phyloP scores from a whole-genome alignment of 768 basidiomycete species.

The Kondoa malvinella region DNA sequence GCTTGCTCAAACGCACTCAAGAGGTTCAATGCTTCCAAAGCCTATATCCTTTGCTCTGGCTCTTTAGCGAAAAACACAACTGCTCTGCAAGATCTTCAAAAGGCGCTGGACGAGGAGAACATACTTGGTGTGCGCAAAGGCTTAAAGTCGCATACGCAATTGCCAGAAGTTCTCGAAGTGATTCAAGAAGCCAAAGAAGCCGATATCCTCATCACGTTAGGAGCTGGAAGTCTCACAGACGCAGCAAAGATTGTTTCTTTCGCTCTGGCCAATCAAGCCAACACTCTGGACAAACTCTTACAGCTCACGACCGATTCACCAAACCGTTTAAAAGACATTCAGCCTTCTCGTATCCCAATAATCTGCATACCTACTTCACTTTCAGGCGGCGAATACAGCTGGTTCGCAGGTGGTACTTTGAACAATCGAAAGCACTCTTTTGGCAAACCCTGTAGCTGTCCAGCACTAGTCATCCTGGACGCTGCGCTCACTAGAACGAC shows the following conservation, averaged over 20 bases:
- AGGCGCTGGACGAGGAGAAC: not conserved
- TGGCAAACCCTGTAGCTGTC: not conserved
- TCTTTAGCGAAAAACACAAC: not conserved
- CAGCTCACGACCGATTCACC: not conserved
- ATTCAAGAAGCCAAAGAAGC: not conserved
- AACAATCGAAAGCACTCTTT: not conserved
- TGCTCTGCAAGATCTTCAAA: not conserved
- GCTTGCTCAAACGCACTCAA: not conserved
- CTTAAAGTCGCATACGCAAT: not conserved
- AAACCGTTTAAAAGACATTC: not conserved
- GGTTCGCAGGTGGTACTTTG: not conserved
- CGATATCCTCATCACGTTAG: not conserved
- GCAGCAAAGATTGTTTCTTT: not conserved
- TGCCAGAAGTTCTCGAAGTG: not conserved
- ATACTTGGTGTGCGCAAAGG: not conserved
- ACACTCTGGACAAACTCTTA: not conserved
- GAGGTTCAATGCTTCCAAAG: not conserved
- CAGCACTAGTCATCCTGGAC: not conserved
- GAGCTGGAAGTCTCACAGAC: not conserved
- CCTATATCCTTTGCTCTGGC: not conserved
- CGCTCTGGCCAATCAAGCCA: not conserved
- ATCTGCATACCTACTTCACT: not conserved
- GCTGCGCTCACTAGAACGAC: not conserved
- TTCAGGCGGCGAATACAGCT: not conserved
- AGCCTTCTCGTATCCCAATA: not conserved